Base-by-base conservation (phyloP, 768 basidiomycete species). In the Tulasnella calospora region DNA sequence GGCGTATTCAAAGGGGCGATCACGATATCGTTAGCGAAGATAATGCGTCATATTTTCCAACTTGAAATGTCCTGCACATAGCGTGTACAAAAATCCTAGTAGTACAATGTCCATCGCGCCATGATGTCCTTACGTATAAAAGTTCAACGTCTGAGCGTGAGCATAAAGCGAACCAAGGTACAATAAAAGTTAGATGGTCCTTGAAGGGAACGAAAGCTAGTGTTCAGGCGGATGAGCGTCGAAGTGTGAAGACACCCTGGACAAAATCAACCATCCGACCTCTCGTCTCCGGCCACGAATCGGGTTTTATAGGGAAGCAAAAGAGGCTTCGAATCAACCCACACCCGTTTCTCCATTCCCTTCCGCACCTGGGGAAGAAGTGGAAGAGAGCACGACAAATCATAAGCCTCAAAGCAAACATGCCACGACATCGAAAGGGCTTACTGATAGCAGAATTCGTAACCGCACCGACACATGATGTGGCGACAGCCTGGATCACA, bases 381-480 rank as follows among this genome's bases (percentile, higher is more conserved):
- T 7, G n/a, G 23, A 51, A 51, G 7, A 23, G 51, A n/a, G 7
- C 4, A 51, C 44, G 44, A 17, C 15, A 4, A 12, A 51, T 51
- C 23, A 19, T 51, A 51, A 51, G n/a, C 23, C n/a, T 51, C 23
- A n/a, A 21, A n/a, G 7, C 23, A 21, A n/a, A 23, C 0, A 23
- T n/a, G 6, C 7, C 51, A 1, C 7, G 23, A 6, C 7, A 6
- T n/a, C 1, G 51, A 1, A n/a, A 4, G 21, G 51, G 51, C 74
- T 41, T 33, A 61, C 74, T 3, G 40, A n/a, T 76, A 57, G 23
- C 75, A 76, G 67, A 61, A 76, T 51, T 76, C 47, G 30, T 51
- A 27, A 21, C 67, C 67, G 35, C 75, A 76, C 40, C 55, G 61
- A 12, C 75, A 76, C 21, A 70, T 40, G 19, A 76, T 76, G 38